Base-by-base conservation (phyloP, 2,329 filamentous ascomycete genomes). In the Cladosporium sp. region DNA sequence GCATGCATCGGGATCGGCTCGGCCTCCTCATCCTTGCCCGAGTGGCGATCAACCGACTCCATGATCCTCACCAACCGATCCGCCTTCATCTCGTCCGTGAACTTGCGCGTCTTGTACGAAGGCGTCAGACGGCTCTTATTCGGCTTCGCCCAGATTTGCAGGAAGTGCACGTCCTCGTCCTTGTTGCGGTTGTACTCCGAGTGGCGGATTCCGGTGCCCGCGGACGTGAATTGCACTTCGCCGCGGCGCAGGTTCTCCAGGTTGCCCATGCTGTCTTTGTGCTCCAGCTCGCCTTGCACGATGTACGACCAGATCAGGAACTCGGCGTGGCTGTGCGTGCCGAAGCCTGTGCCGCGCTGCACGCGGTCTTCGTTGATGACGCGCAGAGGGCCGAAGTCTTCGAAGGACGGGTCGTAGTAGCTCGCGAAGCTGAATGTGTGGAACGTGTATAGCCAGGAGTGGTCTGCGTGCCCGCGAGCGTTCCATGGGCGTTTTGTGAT, bases 281-380 rank as follows among this genome's bases (percentile, higher is more conserved):
- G 90, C 42, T 90, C 92, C 56, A 95, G 80, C 70, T 92, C 88
- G 56, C 90, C 89, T 41, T 77, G 82, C n/a, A 95, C 76, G 62
- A 95, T 85, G 71, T 95, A 93, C 64, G 80, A 85, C 77, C 92
- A 95, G 71, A 95, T 95, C 69, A 95, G 87, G 68, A 89, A 91
- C 68, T 95, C 87, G 56, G 85, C 80, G 69, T 95, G 90, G 20
- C 83, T 83, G 66, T 95, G 90, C 0, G 88, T 90, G 3, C 89
- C 88, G 71, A 95, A 95, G 4, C 89, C 89, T 8, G 79, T 82
- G 53, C 82, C 79, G 22, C 84, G 73, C 61, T 82, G 80, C 29
- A 95, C 89, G 29, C 88, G 85, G 68, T 95, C 89, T 73, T 96
- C 89, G 64, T 95, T 95, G 62, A 95, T 83, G 34, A 95, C 89